Conservation (phyloP, 2,329 filamentous ascomycete genomes). For the Bipolaris gigantea region DNA sequence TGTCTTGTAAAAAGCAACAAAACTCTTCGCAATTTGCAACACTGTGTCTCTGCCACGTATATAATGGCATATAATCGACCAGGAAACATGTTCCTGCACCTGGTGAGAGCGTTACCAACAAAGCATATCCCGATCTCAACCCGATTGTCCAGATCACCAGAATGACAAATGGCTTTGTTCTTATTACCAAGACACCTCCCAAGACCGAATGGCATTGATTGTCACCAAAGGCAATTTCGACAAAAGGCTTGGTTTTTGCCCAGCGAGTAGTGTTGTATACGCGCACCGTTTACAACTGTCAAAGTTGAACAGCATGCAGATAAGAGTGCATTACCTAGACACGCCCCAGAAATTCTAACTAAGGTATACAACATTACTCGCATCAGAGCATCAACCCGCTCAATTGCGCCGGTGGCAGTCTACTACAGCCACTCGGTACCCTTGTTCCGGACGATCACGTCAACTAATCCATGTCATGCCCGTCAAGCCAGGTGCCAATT, state of each 20-base stretch:
- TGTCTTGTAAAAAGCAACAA: neutral
- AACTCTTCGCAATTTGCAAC: neutral
- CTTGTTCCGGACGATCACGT: conserved; percentile 27
- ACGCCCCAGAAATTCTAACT: neutral
- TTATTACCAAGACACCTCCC: neutral
- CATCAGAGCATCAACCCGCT: neutral
- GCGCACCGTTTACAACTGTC: neutral
- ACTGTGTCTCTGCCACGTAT: neutral
- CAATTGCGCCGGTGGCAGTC: neutral
- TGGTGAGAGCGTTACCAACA: neutral
- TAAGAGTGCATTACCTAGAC: neutral
- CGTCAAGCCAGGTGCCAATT: conserved; percentile 12
- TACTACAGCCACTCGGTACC: neutral
- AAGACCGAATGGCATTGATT: neutral
- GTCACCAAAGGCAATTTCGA: neutral
- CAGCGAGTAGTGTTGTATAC: neutral
- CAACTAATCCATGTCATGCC: conserved; percentile 15
- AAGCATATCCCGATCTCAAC: neutral
- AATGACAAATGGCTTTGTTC: neutral
- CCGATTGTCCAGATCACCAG: neutral
- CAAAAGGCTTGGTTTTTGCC: neutral
- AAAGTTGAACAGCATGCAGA: neutral
- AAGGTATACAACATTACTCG: neutral
- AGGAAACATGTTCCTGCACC: neutral
- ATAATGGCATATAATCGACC: neutral